These are phyloP conservation scores for Coemansia guatemalensis DNA, from an alignment of 192 early-diverging fungal species.

Conservation along the genomic window DNA sequence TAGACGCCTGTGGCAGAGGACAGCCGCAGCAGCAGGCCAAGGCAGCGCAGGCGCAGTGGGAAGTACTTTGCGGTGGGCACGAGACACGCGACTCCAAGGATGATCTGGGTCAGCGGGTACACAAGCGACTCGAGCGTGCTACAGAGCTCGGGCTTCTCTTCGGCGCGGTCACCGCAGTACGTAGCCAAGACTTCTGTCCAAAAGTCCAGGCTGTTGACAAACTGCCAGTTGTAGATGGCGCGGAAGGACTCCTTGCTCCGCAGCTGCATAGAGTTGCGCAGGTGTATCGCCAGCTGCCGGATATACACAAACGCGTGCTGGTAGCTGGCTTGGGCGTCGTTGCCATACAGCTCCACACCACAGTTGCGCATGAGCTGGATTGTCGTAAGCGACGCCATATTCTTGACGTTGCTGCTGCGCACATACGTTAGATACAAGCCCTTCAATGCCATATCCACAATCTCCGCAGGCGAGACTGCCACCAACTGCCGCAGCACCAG, in stretches of 20 bases:
- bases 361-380: conserved; percentile 94
- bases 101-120: conserved; percentile 86
- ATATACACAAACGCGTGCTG: conserved; percentile 93
- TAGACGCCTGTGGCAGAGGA: conserved; percentile 65
- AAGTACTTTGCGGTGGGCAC: conserved; percentile 89
- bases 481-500: conserved; percentile 79
- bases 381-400: conserved; percentile 72
- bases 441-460: conserved; percentile 73
- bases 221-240: conserved; percentile 97
- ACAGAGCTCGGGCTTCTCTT: conserved; percentile 50
- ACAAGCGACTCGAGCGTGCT: conserved; percentile 68
- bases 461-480: conserved; percentile 51
- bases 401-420: conserved; percentile 73
- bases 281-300: conserved; percentile 88
- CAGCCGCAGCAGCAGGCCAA: conserved; percentile 71
- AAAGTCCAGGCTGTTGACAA: conserved; percentile 85
- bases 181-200: conserved; percentile 84
- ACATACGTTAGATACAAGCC: conserved; percentile 82
- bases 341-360: conserved; percentile 84
- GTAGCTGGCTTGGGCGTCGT: conserved; percentile 78
- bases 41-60: conserved; percentile 88
- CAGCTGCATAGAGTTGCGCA: conserved; percentile 84
- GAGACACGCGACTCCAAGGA: conserved; percentile 73
- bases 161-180: conserved; percentile 62
- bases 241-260: conserved; percentile 88